Evolutionary conservation across 108 stramenopile species (phyloP), one percentile per base, ranked within the genome.

Genomic region (Schizochytrium sp.): DNA sequence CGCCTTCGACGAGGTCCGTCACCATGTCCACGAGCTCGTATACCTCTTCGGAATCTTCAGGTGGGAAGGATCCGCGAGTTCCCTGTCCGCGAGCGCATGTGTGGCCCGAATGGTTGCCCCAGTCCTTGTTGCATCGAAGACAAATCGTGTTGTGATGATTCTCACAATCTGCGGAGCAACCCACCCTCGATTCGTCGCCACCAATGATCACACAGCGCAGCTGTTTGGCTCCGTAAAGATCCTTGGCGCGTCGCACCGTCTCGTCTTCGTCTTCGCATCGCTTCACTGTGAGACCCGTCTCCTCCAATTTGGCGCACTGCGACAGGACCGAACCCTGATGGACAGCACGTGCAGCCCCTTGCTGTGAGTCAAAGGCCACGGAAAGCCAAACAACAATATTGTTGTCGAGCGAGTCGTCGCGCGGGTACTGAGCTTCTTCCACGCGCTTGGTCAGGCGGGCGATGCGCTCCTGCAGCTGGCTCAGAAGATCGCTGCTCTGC

Each of bases 371-470:
- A 69, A 90, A 90, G 21, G 90, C 90, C 21, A 87, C 71, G 14
- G 87, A 88, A 43, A 83, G 87, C 90, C 90, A 90, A 53, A 90
- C 44, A 6, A 90, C 41, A 28, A 90, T 48, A 16, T 87, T 87
- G 57, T 90, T 90, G 72, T 90, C 90, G 10, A 90, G 43, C 19
- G 90, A 90, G 87, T 90, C 88, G 69, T 90, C 90, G 28, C 90
- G 60, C 16, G 90, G 90, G 58, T 83, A 88, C 88, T 90, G 83
- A 4, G 87, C 29, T 12, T 90, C 90, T 18, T 63, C 59, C 5
- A 90, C 72, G 18, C 72, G n/a, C 69, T 88, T 87, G 4, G 58
- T 87, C 88, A 90, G 10, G n/a, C 25, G 55, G 12, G 51, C 44
- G 43, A 90, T 90, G 21, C 34, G 51, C 18, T 58, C n/a, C 21